Evolutionary conservation across 169 alveolate genomes (phyloP), one percentile per base, ranked within the genome.

Genomic region (Eimeria zaria): DNA sequence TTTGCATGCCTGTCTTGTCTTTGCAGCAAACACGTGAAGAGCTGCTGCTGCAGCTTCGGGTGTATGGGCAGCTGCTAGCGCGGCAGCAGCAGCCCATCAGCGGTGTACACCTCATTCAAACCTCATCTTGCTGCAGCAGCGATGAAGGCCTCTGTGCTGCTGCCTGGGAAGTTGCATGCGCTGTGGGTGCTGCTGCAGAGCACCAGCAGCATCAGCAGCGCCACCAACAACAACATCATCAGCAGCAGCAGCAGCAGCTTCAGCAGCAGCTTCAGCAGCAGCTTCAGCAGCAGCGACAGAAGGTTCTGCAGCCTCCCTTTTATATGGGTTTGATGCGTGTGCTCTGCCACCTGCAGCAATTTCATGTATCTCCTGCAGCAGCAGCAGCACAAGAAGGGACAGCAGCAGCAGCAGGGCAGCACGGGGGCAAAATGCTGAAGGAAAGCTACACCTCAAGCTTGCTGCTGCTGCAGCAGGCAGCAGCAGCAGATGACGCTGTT

Each of bases 41-140:
- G 84, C 51, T 73, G 84, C 84, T 73, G 84, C 84, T 73, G 84
- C 84, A 73, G 84, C 84, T 73, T 18, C 84, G 84, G 51, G 84
- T 73, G 84, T 73, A 73, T 33, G 84, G 53, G 39, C 84, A 73
- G 84, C 84, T 73, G 84, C 84, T 73, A 9, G 18, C 7, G 84
- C 44, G 84, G 84, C 84, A n/a, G 84, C 84, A 73, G 84, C 84
- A 73, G 84, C 84, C 44, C 24, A 39, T 73, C 20, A 46, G 84
- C 20, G 84, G 84, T 14, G 7, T 4, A 9, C 84, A 73, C 51
- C 84, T 73, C 6, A 73, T 46, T 11, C 20, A 39, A 6, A n/a
- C 84, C 11, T 39, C 44, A 18, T 20, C 51, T 33, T 73, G 84
- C 84, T n/a, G 84, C 84, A 73, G 84, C 84, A 73, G 22, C 14